Evolutionary conservation across 1,284 basidiomycete genomes (phyloP), one percentile per base, ranked within the genome.

Genomic region (Pisolithus thermaeus): DNA sequence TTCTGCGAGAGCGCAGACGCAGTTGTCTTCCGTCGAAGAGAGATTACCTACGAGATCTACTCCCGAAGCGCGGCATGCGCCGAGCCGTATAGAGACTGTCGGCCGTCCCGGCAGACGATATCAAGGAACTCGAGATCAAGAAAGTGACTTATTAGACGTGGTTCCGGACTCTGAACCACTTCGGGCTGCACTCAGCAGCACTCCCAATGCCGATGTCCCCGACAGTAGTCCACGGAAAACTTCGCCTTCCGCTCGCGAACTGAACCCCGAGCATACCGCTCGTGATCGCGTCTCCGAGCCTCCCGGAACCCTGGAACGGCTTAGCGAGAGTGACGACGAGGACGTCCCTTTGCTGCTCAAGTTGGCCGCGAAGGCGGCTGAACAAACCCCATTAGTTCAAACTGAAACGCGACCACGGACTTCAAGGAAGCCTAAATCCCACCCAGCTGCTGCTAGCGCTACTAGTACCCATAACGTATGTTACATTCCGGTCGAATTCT

Each of bases 121-220:
- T n/a, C 56, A 46, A 18, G 46, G 27, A 35, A 30, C 25, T 3
- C 47, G 42, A 7, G 36, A 45, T 18, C 49, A 54, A 51, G 63
- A 57, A 25, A 37, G 23, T 36, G 68, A 62, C 45, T 51, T 55
- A 5, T 67, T 71, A 59, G 76, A 77, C 44, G 49, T 81, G 48
- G 69, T 84, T 18, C 80, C 81, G 4, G 82, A 83, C 59, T 83
- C 79, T 7, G 80, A 82, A 52, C 76, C 79, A 43, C 55, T 64
- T 52, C 56, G 56, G 50, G 61, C 56, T 40, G 65, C 47, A 20
- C 37, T 41, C 5, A 45, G 51, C 28, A 11, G 40, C 36, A 45
- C 51, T 41, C 49, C 55, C 25, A 50, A 37, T n/a, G 40, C 47
- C 45, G 52, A 42, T 37, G 36, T 36, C 25, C 28, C 49, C 38